These are phyloP conservation scores for Mycena sp. DNA, from an alignment of 1,284 basidiomycete genomes.

Conservation along the genomic window DNA sequence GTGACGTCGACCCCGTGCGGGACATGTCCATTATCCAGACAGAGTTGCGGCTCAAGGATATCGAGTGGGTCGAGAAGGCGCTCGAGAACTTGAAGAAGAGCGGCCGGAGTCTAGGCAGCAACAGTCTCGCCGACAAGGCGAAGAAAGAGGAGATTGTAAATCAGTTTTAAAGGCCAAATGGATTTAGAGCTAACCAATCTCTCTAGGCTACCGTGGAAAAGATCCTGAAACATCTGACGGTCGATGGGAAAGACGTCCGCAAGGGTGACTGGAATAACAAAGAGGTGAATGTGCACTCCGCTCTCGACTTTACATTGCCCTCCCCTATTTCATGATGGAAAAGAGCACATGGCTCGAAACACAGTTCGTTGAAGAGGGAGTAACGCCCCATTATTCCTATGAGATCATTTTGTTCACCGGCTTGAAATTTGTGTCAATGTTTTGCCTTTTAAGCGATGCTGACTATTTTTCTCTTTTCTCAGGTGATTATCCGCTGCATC, in stretches of 20 bases:
- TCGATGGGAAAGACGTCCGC: conserved; percentile 91
- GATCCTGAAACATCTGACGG: conserved; percentile 81
- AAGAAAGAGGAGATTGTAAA: conserved; percentile 94
- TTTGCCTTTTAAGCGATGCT: conserved; percentile 11
- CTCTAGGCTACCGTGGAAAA: conserved; percentile 86
- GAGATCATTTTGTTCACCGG: conserved; percentile 54
- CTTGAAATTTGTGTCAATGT: conserved; percentile 51
- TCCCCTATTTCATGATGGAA: conserved; percentile 65
- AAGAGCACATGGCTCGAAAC: conserved; percentile 85
- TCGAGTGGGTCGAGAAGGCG: conserved; percentile 97
- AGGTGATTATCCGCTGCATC: conserved; percentile 9
- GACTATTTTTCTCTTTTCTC: conserved; percentile 2
- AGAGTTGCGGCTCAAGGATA: conserved; percentile 95
- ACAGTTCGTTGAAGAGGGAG: conserved; percentile 75
- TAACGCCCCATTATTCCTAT: conserved; percentile 73
- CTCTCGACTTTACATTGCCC: not conserved
- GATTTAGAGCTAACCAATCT: conserved; percentile 15
- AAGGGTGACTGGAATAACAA: conserved; percentile 97
- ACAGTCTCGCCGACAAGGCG: conserved; percentile 92
- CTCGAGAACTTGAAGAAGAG: conserved; percentile 83
- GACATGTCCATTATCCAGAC: conserved; percentile 99
- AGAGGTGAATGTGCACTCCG: conserved; percentile 74
- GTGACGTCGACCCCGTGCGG: conserved; percentile 94
- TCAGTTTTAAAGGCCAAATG: conserved; percentile 36
- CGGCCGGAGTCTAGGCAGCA: conserved; percentile 77